These are phyloP conservation scores for Rugonectria rugulosa DNA, from an alignment of 2,329 filamentous ascomycete species.

Conservation along the genomic window DNA sequence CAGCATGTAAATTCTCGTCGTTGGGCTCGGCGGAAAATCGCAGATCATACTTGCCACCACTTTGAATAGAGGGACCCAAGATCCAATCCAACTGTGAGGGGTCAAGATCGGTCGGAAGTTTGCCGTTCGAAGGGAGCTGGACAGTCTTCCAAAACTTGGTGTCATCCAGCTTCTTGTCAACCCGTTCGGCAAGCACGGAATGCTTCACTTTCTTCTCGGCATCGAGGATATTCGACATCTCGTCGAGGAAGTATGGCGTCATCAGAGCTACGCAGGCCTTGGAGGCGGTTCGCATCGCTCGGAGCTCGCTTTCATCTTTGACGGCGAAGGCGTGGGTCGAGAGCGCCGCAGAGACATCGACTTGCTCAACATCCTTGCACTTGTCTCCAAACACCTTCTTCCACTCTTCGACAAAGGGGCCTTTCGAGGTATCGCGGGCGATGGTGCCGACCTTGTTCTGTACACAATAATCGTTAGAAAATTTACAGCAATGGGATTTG, in stretches of 20 bases:
- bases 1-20: slow-evolving; percentile 83
- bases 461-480: slow-evolving; percentile 20
- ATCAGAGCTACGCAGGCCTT: slow-evolving; percentile 94
- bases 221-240: slow-evolving; percentile 96
- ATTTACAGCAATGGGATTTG: slow-evolving; percentile 15
- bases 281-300: slow-evolving; percentile 92
- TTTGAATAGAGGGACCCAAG: slow-evolving; percentile 89
- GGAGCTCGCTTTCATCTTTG: slow-evolving; percentile 94
- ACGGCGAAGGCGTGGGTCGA: slow-evolving; percentile 86
- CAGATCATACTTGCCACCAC: slow-evolving; percentile 93
- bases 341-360: slow-evolving; percentile 83
- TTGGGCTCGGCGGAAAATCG: slow-evolving; percentile 81
- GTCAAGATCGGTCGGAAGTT: slow-evolving; percentile 88
- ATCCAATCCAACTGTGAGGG: slow-evolving; percentile 92
- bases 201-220: slow-evolving; percentile 98
- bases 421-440: slow-evolving; percentile 82
- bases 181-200: slow-evolving; percentile 82
- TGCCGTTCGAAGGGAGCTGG: slow-evolving; percentile 72
- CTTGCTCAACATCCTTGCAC: slow-evolving; percentile 85
- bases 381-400: slow-evolving; percentile 81
- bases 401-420: slow-evolving; percentile 96
- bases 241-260: slow-evolving; percentile 96
- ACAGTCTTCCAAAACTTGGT: slow-evolving; percentile 89
- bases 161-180: slow-evolving; percentile 92
- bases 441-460: slow-evolving; percentile 91